Evolutionary conservation across 495 filamentous ascomycete species (phyloP), one percentile per base, ranked within the genome.

Genomic region (Thermothielavioides terrestris): DNA sequence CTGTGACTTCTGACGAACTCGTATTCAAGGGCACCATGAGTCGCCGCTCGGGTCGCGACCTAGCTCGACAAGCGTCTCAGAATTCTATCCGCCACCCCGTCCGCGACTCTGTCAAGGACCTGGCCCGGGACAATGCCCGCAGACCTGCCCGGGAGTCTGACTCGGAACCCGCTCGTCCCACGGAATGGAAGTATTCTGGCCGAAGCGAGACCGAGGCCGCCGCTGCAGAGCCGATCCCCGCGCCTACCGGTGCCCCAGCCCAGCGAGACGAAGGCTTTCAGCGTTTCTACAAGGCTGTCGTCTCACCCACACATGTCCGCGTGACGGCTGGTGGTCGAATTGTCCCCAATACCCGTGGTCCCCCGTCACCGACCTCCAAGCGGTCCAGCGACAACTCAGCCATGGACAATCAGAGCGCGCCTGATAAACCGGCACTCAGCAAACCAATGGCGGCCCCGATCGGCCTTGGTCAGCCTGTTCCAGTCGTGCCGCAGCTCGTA

Each of bases 281-380:
- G 59, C 65, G 68, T 35, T 80, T 80, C 57, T 78, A 71, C 62
- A 71, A 74, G 49, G 77, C 70, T 6, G 76, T 79, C 11, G 70
- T 74, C 20, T 78, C 77, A 28, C 71, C 76, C 37, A 73, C 74
- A 28, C 72, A 77, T 54, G 69, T 78, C 47, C 66, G 77, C 20
- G 74, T 78, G 39, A 78, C 75, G n/a, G 75, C 76, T 46, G 71
- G 75, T 47, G 71, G 76, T 32, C 64, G 70, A 35, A 78, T 80
- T 56, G 77, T 80, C 4, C 76, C 77, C 11, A 80, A 80, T 52
- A 77, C 68, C 23, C 73, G 75, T 10, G 70, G 64, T 14, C 69
- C 69, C 4, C 58, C 57, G 4, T 74, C 71, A 9, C 71, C 73
- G 4, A 68, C 68, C 1, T 52, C 63, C 14, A 74, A 71, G 59